Percentiles rank a stretch among this genome's conserved stretches.
phyloP scores from a whole-genome alignment of 169 alveolate genomes.

The Plasmodium gonderi region DNA sequence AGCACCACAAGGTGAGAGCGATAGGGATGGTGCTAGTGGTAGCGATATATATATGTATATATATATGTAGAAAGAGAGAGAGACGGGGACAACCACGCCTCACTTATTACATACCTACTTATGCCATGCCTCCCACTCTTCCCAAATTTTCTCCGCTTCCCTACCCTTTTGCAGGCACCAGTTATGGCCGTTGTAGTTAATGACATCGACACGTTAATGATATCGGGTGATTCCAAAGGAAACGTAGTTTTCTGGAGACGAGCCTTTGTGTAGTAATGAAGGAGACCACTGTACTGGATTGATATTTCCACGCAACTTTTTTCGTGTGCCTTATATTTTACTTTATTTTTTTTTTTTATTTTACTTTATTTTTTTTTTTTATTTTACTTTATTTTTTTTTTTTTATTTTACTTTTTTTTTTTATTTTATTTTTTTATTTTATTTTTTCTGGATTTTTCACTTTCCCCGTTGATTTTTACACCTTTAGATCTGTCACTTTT shows the following conservation, averaged over 20 bases:
- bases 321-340: background rate
- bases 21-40: background rate
- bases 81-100: constrained; percentile 3
- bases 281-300: background rate
- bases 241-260: constrained; percentile 89
- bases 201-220: constrained; percentile 85
- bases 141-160: constrained; percentile 17
- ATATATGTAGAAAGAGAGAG: background rate
- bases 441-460: too few relatives aligned
- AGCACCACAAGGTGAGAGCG: constrained; percentile 76
- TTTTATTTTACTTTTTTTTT: too few relatives aligned
- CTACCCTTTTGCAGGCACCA: constrained; percentile 81
- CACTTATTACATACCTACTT: constrained; percentile 21
- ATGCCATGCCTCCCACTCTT: constrained; percentile 20
- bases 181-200: constrained; percentile 89
- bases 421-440: too few relatives aligned
- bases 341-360: background rate
- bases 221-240: constrained; percentile 89
- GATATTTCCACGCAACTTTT: background rate
- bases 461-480: too few relatives aligned
- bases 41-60: background rate
- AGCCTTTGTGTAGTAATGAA: constrained; percentile 32
- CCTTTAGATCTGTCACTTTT: too few relatives aligned
- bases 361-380: background rate
- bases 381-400: background rate